These are phyloP conservation scores for Passiflora organensis DNA, from an alignment of 345 rosid genomes.

Conservation along the genomic window DNA sequence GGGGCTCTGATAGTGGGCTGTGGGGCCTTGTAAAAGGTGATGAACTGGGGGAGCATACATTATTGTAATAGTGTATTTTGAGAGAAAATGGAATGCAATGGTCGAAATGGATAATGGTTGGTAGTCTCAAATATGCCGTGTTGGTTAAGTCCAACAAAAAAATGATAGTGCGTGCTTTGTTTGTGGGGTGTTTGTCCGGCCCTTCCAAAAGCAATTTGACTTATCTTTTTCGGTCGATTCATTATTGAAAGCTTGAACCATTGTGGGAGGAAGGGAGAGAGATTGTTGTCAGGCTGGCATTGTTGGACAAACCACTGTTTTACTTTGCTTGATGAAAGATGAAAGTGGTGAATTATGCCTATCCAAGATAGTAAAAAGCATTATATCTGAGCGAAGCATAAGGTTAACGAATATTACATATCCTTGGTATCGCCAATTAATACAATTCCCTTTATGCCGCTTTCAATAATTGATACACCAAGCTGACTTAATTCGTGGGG, in stretches of 20 bases:
- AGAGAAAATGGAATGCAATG: slow-evolving; percentile 10
- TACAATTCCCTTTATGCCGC: no score
- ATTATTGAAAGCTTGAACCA: slow-evolving; percentile 22
- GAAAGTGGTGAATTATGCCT: no score
- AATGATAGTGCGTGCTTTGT: slow-evolving; percentile 10
- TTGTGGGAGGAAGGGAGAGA: neutral
- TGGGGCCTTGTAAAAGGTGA: slow-evolving; percentile 51
- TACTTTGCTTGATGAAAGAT: no score
- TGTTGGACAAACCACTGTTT: no score
- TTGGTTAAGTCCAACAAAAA: slow-evolving; percentile 9
- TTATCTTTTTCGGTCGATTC: slow-evolving; percentile 7
- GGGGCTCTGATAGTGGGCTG: slow-evolving; percentile 45
- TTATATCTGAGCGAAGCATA: no score
- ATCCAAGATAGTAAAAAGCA: no score
- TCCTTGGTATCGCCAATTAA: no score
- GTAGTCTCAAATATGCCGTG: slow-evolving; percentile 1
- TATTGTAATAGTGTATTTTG: slow-evolving; percentile 7
- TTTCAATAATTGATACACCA: no score
- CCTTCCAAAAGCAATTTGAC: slow-evolving; percentile 32
- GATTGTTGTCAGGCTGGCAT: neutral
- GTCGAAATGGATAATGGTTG: slow-evolving; percentile 5
- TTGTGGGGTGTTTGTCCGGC: slow-evolving; percentile 7
- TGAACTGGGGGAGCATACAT: slow-evolving; percentile 5
- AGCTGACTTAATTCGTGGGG: no score
- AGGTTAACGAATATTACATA: no score